Evolutionary conservation across 1,284 basidiomycete genomes (phyloP).

Genomic region (Puccinia novopanici): DNA sequence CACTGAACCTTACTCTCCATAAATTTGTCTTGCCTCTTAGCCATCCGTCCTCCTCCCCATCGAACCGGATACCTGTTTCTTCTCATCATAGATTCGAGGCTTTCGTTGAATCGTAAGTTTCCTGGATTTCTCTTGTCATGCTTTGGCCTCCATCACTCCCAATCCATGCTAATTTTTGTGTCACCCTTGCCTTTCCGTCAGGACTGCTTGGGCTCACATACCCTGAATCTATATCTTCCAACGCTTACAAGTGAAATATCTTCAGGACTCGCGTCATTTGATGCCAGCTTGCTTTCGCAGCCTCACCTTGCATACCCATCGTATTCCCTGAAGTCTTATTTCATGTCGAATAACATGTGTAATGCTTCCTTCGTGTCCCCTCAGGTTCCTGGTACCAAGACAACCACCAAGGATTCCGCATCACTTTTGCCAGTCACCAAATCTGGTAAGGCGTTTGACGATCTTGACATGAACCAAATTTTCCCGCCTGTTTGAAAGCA

Average conservation of each 20-base stretch:
- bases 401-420: neutral
- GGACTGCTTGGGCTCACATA: neutral
- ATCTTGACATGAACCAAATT: constrained; percentile 14
- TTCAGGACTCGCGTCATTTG: constrained; percentile 3
- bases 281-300: neutral
- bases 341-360: neutral
- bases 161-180: neutral
- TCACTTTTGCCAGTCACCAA: neutral
- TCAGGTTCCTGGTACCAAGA: neutral
- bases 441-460: neutral
- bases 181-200: neutral
- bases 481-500: constrained; percentile 11
- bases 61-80: no score
- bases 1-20: no score
- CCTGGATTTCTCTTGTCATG: no score
- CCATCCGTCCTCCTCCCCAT: no score
- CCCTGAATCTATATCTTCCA: neutral
- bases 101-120: no score
- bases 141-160: neutral
- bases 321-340: neutral
- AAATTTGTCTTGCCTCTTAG: no score
- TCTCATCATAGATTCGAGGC: no score
- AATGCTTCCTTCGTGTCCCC: neutral
- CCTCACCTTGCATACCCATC: neutral
- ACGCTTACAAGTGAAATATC: neutral